Percentiles rank a stretch among this genome's conserved stretches.
phyloP scores from a whole-genome alignment of 2,329 filamentous ascomycete species.

The Ophiosphaerella korrae region DNA sequence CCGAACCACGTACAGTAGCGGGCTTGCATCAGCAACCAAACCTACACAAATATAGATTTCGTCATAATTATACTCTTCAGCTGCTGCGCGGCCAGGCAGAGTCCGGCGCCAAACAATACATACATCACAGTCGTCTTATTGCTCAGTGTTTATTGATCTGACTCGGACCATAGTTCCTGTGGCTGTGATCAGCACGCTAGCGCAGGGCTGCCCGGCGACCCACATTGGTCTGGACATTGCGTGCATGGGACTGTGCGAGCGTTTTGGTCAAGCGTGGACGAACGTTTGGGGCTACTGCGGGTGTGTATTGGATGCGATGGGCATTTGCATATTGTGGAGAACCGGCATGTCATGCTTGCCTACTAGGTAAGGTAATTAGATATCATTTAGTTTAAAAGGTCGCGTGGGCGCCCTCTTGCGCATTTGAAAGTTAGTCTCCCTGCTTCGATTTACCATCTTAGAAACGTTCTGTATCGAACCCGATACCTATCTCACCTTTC shows the following conservation, averaged over 20 bases:
- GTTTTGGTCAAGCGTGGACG: too few species aligned
- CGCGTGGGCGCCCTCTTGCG: background rate
- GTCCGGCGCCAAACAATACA: too few species aligned
- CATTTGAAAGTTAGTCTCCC: too few species aligned
- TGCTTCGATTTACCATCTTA: background rate
- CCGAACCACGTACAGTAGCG: too few species aligned
- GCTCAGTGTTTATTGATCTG: too few species aligned
- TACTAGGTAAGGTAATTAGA: too few species aligned
- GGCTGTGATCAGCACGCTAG: constrained; percentile 1
- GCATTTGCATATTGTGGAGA: background rate
- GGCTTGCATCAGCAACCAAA: too few species aligned
- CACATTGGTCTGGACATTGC: constrained; percentile 5
- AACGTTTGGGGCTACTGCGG: constrained; percentile 9
- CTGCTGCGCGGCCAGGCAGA: too few species aligned
- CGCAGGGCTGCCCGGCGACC: constrained; percentile 4
- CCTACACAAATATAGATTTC: too few species aligned
- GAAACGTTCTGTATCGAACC: background rate
- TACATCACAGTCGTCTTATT: too few species aligned
- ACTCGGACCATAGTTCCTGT: background rate
- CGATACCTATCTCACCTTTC: background rate
- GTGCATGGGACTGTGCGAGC: background rate
- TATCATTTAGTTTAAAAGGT: too few species aligned
- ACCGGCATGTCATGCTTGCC: background rate
- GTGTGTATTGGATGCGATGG: constrained; percentile 7
- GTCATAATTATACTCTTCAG: too few species aligned